Percentiles rank a stretch among this genome's conserved stretches.
Conservation (phyloP, 352 stramenopile genomes). For the Phytophthora citrophthora region DNA sequence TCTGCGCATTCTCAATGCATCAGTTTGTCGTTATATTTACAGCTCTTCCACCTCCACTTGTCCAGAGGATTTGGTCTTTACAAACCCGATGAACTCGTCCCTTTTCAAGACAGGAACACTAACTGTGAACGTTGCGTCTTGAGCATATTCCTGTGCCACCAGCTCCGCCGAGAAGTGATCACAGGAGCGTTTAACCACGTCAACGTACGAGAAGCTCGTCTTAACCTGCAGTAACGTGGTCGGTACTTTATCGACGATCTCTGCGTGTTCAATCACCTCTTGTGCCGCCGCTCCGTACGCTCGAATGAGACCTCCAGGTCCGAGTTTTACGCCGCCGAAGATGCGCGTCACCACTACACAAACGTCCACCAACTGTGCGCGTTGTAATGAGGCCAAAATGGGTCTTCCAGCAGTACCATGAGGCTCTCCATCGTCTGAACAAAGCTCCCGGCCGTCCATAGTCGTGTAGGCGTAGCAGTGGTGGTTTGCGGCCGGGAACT, state of each 20-base stretch:
- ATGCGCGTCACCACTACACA: conserved; percentile 78
- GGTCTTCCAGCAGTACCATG: conserved; percentile 75
- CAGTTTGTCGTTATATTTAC: neutral
- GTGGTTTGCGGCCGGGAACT: conserved; percentile 67
- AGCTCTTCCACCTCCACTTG: conserved; percentile 30
- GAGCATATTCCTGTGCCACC: conserved; percentile 40
- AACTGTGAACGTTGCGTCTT: conserved; percentile 50
- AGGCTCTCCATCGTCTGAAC: conserved; percentile 80
- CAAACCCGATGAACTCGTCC: conserved; percentile 40
- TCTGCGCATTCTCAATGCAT: too few relatives aligned
- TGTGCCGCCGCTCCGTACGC: conserved; percentile 71
- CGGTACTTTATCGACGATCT: conserved; percentile 62
- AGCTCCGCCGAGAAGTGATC: conserved; percentile 51
- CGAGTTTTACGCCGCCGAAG: conserved; percentile 78
- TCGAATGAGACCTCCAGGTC: conserved; percentile 73
- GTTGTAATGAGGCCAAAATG: conserved; percentile 66
- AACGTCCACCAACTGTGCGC: conserved; percentile 68
- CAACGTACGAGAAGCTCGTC: conserved; percentile 41
- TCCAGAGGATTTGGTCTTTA: conserved; percentile 59
- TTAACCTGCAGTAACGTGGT: conserved; percentile 42
- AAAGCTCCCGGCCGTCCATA: conserved; percentile 58
- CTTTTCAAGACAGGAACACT: conserved; percentile 41
- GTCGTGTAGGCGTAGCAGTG: conserved; percentile 79
- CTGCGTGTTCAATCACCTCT: conserved; percentile 54
- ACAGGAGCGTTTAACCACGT: conserved; percentile 56